Evolutionary conservation across 2,329 filamentous ascomycete genomes (phyloP).

Genomic region (Colletotrichum godetiae): DNA sequence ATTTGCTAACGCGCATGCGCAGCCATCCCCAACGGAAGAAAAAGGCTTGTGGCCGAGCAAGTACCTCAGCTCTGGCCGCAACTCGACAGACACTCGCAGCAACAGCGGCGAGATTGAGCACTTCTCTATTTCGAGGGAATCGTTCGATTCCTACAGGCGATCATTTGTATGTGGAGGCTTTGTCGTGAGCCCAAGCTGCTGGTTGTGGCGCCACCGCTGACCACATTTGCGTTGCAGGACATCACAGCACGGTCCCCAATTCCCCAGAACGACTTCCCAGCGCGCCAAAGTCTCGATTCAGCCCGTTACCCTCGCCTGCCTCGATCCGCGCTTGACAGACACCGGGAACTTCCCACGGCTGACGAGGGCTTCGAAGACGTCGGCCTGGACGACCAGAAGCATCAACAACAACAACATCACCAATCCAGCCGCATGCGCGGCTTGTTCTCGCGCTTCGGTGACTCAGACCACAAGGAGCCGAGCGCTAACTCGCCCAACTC

Average conservation of each 20-base stretch:
- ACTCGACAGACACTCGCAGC: constrained; percentile 63
- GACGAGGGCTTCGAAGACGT: constrained; percentile 92
- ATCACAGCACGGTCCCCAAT: constrained; percentile 90
- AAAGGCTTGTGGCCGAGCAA: constrained; percentile 80
- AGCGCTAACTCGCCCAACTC: constrained; percentile 45
- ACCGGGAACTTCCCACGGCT: constrained; percentile 71
- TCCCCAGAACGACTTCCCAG: constrained; percentile 65
- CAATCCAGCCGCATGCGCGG: constrained; percentile 65
- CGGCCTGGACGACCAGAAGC: constrained; percentile 80
- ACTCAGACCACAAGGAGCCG: constrained; percentile 55
- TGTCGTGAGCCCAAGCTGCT: not conserved
- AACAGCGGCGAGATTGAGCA: constrained; percentile 86
- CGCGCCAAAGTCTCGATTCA: constrained; percentile 85
- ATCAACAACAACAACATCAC: constrained; percentile 42
- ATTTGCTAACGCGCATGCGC: constrained; percentile 40
- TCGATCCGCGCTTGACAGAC: constrained; percentile 69
- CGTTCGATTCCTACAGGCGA: constrained; percentile 94
- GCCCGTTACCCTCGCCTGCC: constrained; percentile 72
- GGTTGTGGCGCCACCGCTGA: not conserved
- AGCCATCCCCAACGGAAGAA: constrained; percentile 92
- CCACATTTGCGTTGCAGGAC: constrained; percentile 67
- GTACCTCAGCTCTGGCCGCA: constrained; percentile 59
- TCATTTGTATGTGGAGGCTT: constrained; percentile 80
- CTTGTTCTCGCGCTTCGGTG: constrained; percentile 85
- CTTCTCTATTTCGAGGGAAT: constrained; percentile 95